Conservation (phyloP, 164 flowering plant species). For the Santalum album region DNA sequence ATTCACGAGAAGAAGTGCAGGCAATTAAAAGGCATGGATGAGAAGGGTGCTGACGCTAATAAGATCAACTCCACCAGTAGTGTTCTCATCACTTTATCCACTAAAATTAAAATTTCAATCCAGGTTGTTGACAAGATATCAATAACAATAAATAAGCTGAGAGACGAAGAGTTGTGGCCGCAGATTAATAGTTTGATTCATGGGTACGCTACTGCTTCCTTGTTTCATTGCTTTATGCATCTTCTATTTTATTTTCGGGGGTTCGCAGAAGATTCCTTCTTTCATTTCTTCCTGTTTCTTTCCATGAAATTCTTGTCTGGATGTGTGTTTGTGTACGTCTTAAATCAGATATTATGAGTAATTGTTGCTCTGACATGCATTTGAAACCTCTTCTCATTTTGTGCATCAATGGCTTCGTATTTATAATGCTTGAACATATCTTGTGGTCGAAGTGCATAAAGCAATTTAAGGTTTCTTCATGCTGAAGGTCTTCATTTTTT, state of each 20-base stretch:
- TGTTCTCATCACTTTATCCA: conserved; percentile 12
- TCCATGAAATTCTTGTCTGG: not conserved
- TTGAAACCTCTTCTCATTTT: too few relatives aligned
- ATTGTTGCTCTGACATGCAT: too few relatives aligned
- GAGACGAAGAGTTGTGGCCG: conserved; percentile 30
- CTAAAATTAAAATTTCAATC: conserved; percentile 24
- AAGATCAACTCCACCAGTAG: conserved; percentile 12
- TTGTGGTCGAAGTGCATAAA: too few relatives aligned
- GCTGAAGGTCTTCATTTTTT: not conserved
- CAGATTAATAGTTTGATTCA: conserved; percentile 17
- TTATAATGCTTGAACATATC: too few relatives aligned
- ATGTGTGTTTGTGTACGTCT: not conserved
- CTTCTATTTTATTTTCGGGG: not conserved
- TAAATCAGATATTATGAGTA: too few relatives aligned
- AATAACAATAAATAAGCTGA: conserved; percentile 20
- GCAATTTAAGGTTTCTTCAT: too few relatives aligned
- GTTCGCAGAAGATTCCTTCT: not conserved
- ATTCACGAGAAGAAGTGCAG: conserved; percentile 21
- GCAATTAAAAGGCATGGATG: conserved; percentile 19
- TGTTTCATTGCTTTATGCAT: not conserved
- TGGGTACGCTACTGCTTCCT: conserved; percentile 12
- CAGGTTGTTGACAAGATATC: conserved; percentile 27
- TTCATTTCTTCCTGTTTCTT: not conserved
- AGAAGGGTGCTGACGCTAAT: conserved; percentile 18
- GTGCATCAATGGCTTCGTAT: too few relatives aligned